Evolutionary conservation across 2,329 filamentous ascomycete genomes (phyloP).

Genomic region (Macrophomina tecta): DNA sequence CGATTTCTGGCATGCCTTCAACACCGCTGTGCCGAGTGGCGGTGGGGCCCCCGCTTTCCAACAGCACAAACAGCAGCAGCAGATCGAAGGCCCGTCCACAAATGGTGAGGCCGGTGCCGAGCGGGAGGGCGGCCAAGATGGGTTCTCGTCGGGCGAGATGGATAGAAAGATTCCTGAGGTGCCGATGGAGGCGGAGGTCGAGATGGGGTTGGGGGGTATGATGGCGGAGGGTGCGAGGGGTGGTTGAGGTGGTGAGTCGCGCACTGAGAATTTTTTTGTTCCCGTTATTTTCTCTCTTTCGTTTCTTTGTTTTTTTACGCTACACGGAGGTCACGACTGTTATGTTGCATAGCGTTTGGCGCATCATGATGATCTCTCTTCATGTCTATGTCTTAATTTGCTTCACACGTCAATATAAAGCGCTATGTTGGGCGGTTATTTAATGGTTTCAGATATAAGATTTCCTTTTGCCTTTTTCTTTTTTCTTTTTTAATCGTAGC

Average conservation of each 20-base stretch:
- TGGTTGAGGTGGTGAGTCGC: neutral
- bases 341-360: conserved; percentile 26
- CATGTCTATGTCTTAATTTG: neutral
- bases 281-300: neutral
- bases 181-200: neutral
- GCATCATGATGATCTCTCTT: neutral
- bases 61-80: neutral
- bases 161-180: neutral
- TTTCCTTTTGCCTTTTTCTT: neutral
- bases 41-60: neutral
- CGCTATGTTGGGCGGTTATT: neutral
- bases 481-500: neutral
- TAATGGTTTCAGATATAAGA: conserved; percentile 3
- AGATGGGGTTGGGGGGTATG: conserved; percentile 11
- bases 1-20: conserved; percentile 77
- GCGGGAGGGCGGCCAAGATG: neutral
- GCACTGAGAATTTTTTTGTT: neutral
- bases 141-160: neutral
- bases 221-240: conserved; percentile 6
- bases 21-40: conserved; percentile 3
- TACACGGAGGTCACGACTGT: conserved; percentile 16
- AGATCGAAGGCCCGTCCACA: neutral
- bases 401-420: neutral
- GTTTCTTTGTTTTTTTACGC: neutral
- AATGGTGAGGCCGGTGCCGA: neutral